Conservation (phyloP, 306 rosid species). For the Crotalaria pallida region DNA sequence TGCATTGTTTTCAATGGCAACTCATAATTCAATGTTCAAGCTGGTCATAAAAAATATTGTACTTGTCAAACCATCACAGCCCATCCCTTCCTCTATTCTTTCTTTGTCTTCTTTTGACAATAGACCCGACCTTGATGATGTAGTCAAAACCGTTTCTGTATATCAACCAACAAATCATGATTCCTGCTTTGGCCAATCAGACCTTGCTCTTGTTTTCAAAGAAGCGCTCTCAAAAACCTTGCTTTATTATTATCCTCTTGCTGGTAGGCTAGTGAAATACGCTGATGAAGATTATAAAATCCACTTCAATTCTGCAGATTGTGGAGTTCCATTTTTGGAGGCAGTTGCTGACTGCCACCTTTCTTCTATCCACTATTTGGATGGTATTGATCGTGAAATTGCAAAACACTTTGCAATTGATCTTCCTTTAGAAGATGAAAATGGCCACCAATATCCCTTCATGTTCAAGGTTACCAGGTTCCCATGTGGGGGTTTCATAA, state of each 20-base stretch:
- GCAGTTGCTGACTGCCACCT: conserved; percentile 29
- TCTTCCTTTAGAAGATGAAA: conserved; percentile 11
- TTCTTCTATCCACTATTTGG: conserved; percentile 32
- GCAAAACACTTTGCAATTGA: conserved; percentile 15
- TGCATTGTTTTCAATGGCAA: conserved; percentile 10
- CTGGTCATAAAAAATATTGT: conserved; percentile 12
- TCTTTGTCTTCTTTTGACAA: conserved; percentile 38
- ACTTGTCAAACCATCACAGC: conserved; percentile 29
- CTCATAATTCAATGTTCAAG: not conserved
- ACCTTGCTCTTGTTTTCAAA: conserved; percentile 25
- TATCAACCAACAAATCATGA: conserved; percentile 12
- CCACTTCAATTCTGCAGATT: conserved; percentile 10
- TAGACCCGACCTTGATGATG: not conserved
- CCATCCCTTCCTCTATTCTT: conserved; percentile 25
- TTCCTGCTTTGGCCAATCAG: not conserved
- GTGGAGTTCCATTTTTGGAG: conserved; percentile 46
- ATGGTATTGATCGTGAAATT: conserved; percentile 13
- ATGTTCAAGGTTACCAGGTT: conserved; percentile 34
- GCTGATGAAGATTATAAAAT: conserved; percentile 32
- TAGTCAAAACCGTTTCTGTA: conserved; percentile 23
- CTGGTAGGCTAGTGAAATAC: conserved; percentile 29
- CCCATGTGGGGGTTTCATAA: conserved; percentile 35
- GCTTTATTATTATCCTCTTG: conserved; percentile 40
- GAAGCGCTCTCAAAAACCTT: conserved; percentile 40
- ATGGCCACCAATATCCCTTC: conserved; percentile 14